These are phyloP conservation scores for Tausonia pullulans DNA, from an alignment of 1,284 basidiomycete species.

Conservation along the genomic window DNA sequence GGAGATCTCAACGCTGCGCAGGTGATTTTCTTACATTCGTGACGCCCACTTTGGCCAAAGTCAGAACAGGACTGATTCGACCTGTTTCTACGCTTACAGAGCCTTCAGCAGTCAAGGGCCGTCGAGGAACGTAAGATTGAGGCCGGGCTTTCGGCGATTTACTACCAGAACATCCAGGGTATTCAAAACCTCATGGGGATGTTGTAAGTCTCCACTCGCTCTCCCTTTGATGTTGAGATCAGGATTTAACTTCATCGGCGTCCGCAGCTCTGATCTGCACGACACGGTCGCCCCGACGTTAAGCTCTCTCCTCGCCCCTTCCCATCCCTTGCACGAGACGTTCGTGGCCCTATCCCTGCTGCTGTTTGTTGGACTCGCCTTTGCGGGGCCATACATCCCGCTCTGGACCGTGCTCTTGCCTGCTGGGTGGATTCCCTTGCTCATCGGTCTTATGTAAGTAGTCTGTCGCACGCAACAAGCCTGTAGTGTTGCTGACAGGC, in stretches of 20 bases:
- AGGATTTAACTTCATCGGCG: background rate
- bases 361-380: background rate
- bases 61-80: too few species aligned
- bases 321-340: slow-evolving; percentile 7
- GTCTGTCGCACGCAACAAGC: background rate
- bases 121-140: slow-evolving; percentile 3
- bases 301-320: background rate
- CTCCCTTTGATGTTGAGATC: background rate
- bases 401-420: slow-evolving; percentile 1
- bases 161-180: slow-evolving; percentile 36
- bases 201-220: slow-evolving; percentile 23
- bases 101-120: background rate
- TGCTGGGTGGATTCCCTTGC: slow-evolving; percentile 5
- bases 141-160: slow-evolving; percentile 16
- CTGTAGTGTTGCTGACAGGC: background rate
- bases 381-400: slow-evolving; percentile 2
- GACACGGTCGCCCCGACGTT: background rate
- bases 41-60: too few species aligned
- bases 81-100: background rate
- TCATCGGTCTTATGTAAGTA: slow-evolving; percentile 8
- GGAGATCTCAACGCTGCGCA: too few species aligned
- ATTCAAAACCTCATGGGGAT: slow-evolving; percentile 38
- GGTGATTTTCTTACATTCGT: too few species aligned
- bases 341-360: slow-evolving; percentile 3
- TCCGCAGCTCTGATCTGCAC: slow-evolving; percentile 3